These are phyloP conservation scores for Vigna unguiculata DNA, from an alignment of 306 rosid species.

Conservation along the genomic window DNA sequence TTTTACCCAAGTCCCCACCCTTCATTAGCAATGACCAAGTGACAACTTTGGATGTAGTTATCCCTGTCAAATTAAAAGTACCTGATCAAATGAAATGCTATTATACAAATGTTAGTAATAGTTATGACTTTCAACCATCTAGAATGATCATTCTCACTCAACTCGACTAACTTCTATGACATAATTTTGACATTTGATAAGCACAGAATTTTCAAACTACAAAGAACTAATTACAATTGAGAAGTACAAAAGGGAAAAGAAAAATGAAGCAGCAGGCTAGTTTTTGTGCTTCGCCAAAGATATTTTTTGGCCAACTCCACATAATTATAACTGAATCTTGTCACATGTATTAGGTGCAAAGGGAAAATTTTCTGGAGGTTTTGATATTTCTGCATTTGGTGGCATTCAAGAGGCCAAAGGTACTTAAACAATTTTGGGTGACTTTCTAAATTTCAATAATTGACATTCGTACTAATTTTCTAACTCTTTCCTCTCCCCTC, in stretches of 20 bases:
- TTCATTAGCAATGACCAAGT: background rate
- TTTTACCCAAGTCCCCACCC: no score
- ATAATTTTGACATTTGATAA: conserved; percentile 31
- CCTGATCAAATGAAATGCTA: background rate
- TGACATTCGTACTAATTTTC: conserved; percentile 31
- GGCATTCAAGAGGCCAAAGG: conserved; percentile 68
- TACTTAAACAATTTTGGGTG: conserved; percentile 41
- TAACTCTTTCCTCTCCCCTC: conserved; percentile 28
- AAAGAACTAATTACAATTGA: conserved; percentile 11
- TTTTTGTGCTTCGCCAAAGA: conserved; percentile 27
- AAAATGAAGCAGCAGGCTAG: conserved; percentile 28
- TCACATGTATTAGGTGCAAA: conserved; percentile 66
- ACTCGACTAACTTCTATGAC: background rate
- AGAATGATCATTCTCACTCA: conserved; percentile 8
- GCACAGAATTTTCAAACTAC: conserved; percentile 1
- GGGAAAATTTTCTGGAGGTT: conserved; percentile 96
- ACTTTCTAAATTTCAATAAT: background rate
- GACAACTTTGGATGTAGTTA: conserved; percentile 23
- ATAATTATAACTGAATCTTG: conserved; percentile 32
- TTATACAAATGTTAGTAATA: background rate
- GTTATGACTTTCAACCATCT: background rate
- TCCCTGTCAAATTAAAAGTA: background rate
- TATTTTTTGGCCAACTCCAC: conserved; percentile 12
- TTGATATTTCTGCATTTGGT: conserved; percentile 81
- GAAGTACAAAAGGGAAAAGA: conserved; percentile 15